A percentile compares a stretch with the other conserved stretches of the same genome.
Conservation (phyloP, 129 eudicot species). For the Rutidosis leptorrhynchoides region DNA sequence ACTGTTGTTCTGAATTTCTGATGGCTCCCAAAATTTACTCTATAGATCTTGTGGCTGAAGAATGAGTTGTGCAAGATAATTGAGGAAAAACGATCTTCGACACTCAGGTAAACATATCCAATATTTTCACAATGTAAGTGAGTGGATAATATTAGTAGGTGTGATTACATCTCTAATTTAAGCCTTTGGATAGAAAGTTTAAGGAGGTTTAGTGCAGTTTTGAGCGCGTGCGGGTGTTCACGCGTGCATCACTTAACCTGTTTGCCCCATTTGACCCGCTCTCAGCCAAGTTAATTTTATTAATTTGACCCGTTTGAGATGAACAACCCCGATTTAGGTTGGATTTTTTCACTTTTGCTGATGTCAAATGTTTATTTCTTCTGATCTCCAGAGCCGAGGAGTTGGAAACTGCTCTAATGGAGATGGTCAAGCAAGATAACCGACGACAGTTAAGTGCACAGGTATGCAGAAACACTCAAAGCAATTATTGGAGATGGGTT, state of each 20-base stretch:
- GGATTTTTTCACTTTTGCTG: neutral
- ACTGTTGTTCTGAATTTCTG: constrained; percentile 17
- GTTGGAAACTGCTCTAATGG: constrained; percentile 95
- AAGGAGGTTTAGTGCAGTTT: neutral
- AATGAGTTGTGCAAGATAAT: constrained; percentile 71
- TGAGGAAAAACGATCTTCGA: constrained; percentile 80
- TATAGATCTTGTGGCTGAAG: constrained; percentile 81
- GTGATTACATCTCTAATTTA: neutral
- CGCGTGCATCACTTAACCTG: neutral
- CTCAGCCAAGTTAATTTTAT: neutral
- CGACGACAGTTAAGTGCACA: constrained; percentile 78
- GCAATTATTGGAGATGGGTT: neutral
- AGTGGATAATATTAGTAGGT: neutral
- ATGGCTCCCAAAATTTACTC: constrained; percentile 14
- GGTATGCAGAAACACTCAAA: constrained; percentile 35
- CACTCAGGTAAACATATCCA: constrained; percentile 53
- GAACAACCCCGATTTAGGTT: neutral
- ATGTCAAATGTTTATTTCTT: constrained; percentile 13
- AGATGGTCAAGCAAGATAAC: constrained; percentile 97
- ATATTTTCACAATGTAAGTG: neutral
- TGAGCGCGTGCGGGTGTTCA: too few relatives aligned
- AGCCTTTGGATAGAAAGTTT: neutral
- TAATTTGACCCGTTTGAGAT: neutral
- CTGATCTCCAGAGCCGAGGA: constrained; percentile 81
- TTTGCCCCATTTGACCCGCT: neutral